phyloP scores from a whole-genome alignment of 345 rosid genomes.

The Rubroshorea leprosula region DNA sequence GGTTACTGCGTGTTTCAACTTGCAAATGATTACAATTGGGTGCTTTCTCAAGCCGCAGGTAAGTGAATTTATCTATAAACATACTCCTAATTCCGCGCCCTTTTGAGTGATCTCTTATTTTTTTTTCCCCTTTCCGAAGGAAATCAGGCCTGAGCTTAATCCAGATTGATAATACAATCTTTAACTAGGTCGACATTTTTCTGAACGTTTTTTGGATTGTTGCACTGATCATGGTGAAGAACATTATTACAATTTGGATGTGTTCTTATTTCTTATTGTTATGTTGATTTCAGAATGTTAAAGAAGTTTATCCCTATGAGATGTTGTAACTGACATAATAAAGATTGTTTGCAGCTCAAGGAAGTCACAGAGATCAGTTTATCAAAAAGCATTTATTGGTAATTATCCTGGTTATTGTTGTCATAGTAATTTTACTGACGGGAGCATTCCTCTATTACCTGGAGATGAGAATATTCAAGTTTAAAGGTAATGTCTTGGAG shows the following conservation, averaged over 20 bases:
- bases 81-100: neutral
- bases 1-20: slow-evolving; percentile 37
- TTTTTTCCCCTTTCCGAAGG: too few species aligned
- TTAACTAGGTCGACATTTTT: too few species aligned
- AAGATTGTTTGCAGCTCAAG: neutral
- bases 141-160: too few species aligned
- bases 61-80: neutral
- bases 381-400: neutral
- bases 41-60: slow-evolving; percentile 37
- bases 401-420: neutral
- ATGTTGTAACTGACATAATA: neutral
- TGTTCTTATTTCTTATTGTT: too few species aligned
- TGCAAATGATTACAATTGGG: slow-evolving; percentile 31
- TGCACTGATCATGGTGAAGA: too few species aligned
- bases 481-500: neutral
- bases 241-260: too few species aligned
- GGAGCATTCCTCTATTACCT: slow-evolving; percentile 5
- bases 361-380: neutral
- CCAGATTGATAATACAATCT: too few species aligned
- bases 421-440: neutral
- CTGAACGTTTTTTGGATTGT: too few species aligned
- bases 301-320: too few species aligned
- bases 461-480: neutral
- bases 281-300: too few species aligned
- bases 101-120: too few species aligned